These are phyloP conservation scores for Aciculosporium take DNA, from an alignment of 2,329 filamentous ascomycete species.

Conservation along the genomic window DNA sequence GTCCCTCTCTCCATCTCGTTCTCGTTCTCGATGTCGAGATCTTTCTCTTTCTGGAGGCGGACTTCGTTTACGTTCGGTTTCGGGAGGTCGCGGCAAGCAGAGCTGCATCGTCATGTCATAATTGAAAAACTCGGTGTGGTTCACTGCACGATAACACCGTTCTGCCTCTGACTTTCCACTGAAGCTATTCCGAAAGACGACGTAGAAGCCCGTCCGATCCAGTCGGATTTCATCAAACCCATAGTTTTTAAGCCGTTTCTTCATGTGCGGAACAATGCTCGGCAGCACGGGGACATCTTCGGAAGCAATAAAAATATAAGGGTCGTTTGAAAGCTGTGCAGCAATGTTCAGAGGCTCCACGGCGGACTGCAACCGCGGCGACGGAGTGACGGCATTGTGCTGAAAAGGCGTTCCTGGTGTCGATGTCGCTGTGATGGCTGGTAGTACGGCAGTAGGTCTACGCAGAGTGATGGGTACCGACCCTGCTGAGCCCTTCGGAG, in stretches of 20 bases:
- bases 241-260: constrained; percentile 75
- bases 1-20: constrained; percentile 1
- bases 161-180: constrained; percentile 68
- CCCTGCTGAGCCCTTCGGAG: constrained; percentile 70
- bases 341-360: constrained; percentile 55
- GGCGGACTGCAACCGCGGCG: constrained; percentile 26
- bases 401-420: constrained; percentile 14
- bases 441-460: constrained; percentile 6
- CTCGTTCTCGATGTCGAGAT: constrained; percentile 1
- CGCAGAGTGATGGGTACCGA: constrained; percentile 23
- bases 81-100: constrained; percentile 23
- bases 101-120: constrained; percentile 87
- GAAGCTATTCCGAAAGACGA: constrained; percentile 71
- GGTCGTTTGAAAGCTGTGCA: constrained; percentile 57
- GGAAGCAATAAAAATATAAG: constrained; percentile 83
- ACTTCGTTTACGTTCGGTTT: constrained; percentile 18
- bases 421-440: background rate
- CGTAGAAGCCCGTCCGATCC: constrained; percentile 78
- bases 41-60: constrained; percentile 21
- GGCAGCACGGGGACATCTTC: constrained; percentile 74
- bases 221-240: constrained; percentile 68
- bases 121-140: constrained; percentile 77
- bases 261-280: constrained; percentile 78
- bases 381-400: constrained; percentile 13
- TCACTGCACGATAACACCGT: constrained; percentile 62